Percentiles rank a stretch among this genome's conserved stretches.
Conservation (phyloP, 805 yeast genomes). For the Saturnispora quitensis region DNA sequence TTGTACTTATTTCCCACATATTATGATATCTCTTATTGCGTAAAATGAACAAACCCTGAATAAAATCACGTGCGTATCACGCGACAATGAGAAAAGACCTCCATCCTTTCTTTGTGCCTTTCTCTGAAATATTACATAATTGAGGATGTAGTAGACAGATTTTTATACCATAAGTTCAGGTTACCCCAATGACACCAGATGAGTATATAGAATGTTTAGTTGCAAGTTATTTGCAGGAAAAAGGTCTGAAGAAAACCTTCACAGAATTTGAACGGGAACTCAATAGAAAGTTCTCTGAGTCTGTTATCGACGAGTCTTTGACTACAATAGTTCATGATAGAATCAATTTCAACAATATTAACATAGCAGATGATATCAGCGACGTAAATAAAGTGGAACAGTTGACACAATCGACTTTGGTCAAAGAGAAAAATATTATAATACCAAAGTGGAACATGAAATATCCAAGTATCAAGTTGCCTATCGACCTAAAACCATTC, state of each 20-base stretch:
- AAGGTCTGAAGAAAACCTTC: conserved; percentile 39
- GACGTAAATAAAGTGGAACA: conserved; percentile 9
- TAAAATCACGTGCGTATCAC: neutral
- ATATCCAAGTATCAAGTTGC: conserved; percentile 11
- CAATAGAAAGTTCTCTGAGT: conserved; percentile 25
- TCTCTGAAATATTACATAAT: neutral
- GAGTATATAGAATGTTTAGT: conserved; percentile 29
- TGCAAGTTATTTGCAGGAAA: conserved; percentile 50
- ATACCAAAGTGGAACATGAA: conserved; percentile 23
- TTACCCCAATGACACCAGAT: neutral
- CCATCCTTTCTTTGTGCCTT: neutral
- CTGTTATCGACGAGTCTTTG: conserved; percentile 27
- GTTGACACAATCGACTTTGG: conserved; percentile 19
- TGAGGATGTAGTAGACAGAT: neutral
- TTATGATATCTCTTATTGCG: too few species aligned
- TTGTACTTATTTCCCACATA: too few species aligned
- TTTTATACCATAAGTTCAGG: neutral
- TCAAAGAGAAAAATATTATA: conserved; percentile 13
- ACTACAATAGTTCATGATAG: conserved; percentile 30
- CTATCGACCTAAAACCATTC: conserved; percentile 12
- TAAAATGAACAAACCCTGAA: neutral
- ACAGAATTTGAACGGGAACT: conserved; percentile 39
- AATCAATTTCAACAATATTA: conserved; percentile 18
- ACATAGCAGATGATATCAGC: neutral
- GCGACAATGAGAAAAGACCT: neutral